Evolutionary conservation across 2,329 filamentous ascomycete species (phyloP).

Genomic region (Didymella sp.): DNA sequence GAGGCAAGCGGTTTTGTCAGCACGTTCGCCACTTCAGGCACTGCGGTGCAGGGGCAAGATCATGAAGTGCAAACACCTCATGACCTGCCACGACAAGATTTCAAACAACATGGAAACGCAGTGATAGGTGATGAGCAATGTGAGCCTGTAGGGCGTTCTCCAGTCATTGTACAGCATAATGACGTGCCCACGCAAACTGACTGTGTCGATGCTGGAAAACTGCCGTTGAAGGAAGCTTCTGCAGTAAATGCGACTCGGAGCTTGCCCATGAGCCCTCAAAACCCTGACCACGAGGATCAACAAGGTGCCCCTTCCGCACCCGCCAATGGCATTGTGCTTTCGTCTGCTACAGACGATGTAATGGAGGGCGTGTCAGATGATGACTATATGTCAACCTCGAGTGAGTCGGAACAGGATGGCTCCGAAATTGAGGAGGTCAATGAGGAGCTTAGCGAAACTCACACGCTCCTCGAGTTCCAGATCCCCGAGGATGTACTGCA

Average conservation of each 20-base stretch:
- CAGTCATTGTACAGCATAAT: background rate
- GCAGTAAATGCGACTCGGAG: background rate
- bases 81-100: background rate
- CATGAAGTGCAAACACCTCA: background rate
- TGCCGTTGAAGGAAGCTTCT: background rate
- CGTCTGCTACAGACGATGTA: background rate
- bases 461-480: slow-evolving; percentile 40
- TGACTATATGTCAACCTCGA: background rate
- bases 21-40: background rate
- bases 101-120: background rate
- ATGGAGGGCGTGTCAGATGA: background rate
- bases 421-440: slow-evolving; percentile 13
- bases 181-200: background rate
- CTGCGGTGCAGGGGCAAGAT: background rate
- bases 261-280: background rate
- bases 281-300: background rate
- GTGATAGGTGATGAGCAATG: background rate
- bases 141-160: background rate
- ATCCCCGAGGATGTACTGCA: slow-evolving; percentile 41
- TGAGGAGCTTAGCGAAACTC: slow-evolving; percentile 27
- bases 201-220: background rate
- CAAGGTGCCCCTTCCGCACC: background rate
- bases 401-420: background rate
- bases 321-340: too few species aligned
- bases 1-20: background rate